Conservation (phyloP, 306 rosid genomes). For the Gastrolobium villosum region DNA sequence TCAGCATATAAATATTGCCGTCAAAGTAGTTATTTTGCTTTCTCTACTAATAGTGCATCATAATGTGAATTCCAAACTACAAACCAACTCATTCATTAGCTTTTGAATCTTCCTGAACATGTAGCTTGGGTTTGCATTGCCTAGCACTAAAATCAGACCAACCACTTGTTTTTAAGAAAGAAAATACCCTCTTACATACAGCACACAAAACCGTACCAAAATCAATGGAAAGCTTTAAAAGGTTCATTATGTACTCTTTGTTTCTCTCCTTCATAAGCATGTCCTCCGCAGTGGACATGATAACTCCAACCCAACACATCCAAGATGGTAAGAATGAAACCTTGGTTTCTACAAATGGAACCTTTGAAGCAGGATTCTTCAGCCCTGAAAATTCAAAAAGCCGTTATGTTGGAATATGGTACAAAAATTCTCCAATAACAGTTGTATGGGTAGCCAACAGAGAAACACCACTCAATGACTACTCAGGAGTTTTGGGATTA, state of each 20-base stretch:
- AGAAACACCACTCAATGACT: conserved; percentile 33
- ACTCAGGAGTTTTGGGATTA: conserved; percentile 13
- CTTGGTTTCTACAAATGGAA: conserved; percentile 37
- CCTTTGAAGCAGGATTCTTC: conserved; percentile 50
- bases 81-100: background rate
- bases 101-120: background rate
- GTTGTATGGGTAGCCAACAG: conserved; percentile 52
- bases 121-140: background rate
- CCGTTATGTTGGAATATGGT: conserved; percentile 49
- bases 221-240: background rate
- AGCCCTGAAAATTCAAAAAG: background rate
- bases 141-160: background rate
- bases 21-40: conserved; percentile 4
- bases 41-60: background rate
- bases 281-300: background rate
- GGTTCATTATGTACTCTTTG: background rate
- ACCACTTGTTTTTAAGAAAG: background rate
- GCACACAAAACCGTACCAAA: background rate
- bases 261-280: conserved; percentile 11
- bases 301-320: conserved; percentile 22
- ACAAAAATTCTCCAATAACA: conserved; percentile 40
- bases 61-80: background rate
- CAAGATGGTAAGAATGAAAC: conserved; percentile 15
- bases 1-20: conserved; percentile 13
- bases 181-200: background rate